Evolutionary conservation across 345 rosid species (phyloP), one percentile per base, ranked within the genome.

Genomic region (Camelina sativa): DNA sequence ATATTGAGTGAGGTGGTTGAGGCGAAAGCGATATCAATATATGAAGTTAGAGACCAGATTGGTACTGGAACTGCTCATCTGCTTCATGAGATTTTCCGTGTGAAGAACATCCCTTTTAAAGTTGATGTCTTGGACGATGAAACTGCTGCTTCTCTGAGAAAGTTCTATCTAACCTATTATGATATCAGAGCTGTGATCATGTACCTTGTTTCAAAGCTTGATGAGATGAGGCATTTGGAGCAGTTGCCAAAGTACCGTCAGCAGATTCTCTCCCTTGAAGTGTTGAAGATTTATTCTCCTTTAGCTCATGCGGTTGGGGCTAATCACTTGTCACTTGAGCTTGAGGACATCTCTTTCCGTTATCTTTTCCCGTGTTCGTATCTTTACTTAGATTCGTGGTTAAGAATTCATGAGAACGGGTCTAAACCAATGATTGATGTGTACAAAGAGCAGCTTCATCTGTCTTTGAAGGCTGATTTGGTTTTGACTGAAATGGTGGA

Each of bases 181-280:
- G 97, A 94, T 55, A 86, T 91, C 12, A 85, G 98, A 68, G 97
- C 98, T 34, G 81, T 94, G 74, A 86, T 88, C 71, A 84, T 90
- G 32, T 89, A 90, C 67, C 81, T 94, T 19, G 91, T 89, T 58
- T 71, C 85, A 50, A 94, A 90, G 83, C 96, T 94, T 46, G 97
- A 94, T 65, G 79, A 71, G 74, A 94, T 94, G 98, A 88, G 92
- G 63, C 89, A 94, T 86, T 74, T 94, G 23, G 89, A 86, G 72
- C 86, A 85, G 79, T 78, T 90, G 72, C 96, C 98, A 6, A 87
- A 85, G 66, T 86, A 88, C 78, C 88, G 84, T 40, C 96, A 91
- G 61, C 90, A 85, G 72, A 75, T 80, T 75, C 72, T 90, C 48
- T 77, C 98, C 35, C 95, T 94, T n/a, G 84, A 94, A 80, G 91